A percentile compares a stretch with the other conserved stretches of the same genome.
Evolutionary conservation across 441 rosid genomes (phyloP).

Genomic region (Pelargonium cotyledonis): DNA sequence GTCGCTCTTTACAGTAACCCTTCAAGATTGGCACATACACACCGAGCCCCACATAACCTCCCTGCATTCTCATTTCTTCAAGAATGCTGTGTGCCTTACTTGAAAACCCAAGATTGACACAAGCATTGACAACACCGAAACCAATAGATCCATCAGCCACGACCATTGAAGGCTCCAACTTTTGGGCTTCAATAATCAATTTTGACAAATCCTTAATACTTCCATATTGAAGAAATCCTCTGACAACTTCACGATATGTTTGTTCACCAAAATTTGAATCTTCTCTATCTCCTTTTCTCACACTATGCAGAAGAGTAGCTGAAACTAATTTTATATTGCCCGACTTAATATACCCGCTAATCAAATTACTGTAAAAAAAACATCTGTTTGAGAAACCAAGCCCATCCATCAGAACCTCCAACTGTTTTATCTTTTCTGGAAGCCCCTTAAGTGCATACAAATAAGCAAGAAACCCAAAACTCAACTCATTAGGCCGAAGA

Average conservation of each 20-base stretch:
- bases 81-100: conserved; percentile 56
- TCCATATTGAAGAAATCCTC: conserved; percentile 60
- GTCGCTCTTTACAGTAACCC: conserved; percentile 76
- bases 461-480: conserved; percentile 73
- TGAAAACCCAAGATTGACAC: conserved; percentile 63
- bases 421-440: conserved; percentile 51
- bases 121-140: conserved; percentile 69
- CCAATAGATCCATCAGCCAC: conserved; percentile 52
- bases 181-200: conserved; percentile 72
- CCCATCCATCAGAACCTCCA: conserved; percentile 46
- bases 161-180: conserved; percentile 38
- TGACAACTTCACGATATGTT: conserved; percentile 54
- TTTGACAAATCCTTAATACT: conserved; percentile 49
- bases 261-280: conserved; percentile 39
- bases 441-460: conserved; percentile 67
- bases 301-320: conserved; percentile 36
- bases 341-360: conserved; percentile 58
- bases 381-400: conserved; percentile 47
- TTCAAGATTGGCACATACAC: conserved; percentile 4
- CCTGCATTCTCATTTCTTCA: neutral
- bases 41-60: conserved; percentile 2
- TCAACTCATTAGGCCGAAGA: conserved; percentile 59
- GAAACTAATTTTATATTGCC: conserved; percentile 53
- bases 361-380: conserved; percentile 45
- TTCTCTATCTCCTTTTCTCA: conserved; percentile 34